A percentile compares a stretch with the other conserved stretches of the same genome.
phyloP scores from a whole-genome alignment of 2,329 filamentous ascomycete genomes.

The Lecanicillium sp. region DNA sequence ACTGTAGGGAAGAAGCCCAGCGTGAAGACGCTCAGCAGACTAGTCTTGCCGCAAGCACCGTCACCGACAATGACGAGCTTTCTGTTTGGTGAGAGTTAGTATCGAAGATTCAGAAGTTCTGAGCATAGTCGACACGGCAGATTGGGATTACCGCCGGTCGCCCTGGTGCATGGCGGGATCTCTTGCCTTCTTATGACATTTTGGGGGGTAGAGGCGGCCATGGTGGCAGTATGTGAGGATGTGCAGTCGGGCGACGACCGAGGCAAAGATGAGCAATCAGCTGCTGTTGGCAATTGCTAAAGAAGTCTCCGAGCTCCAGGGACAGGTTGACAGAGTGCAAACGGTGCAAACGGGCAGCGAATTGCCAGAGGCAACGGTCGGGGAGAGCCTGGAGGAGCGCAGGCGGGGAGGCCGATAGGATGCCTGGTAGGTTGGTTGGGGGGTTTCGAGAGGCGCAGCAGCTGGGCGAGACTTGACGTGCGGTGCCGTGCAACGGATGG shows the following conservation, averaged over 20 bases:
- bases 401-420: not conserved
- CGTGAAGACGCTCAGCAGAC: constrained; percentile 94
- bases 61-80: constrained; percentile 97
- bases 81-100: too few relatives aligned
- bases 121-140: not conserved
- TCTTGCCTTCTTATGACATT: constrained; percentile 15
- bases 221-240: constrained; percentile 4
- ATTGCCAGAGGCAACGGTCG: not conserved
- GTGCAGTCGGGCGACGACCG: not conserved
- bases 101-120: too few relatives aligned
- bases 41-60: constrained; percentile 97
- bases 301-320: not conserved
- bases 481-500: too few relatives aligned
- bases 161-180: not conserved
- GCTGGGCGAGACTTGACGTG: not conserved
- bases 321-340: not conserved
- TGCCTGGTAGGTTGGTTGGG: too few relatives aligned
- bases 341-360: not conserved
- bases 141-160: not conserved
- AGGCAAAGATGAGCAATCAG: not conserved
- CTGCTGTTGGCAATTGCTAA: not conserved
- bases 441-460: not conserved
- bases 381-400: not conserved
- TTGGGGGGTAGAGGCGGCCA: constrained; percentile 12
- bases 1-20: constrained; percentile 97